These are phyloP conservation scores for Cladophialophora immunda DNA, from an alignment of 2,329 filamentous ascomycete genomes.

Conservation along the genomic window DNA sequence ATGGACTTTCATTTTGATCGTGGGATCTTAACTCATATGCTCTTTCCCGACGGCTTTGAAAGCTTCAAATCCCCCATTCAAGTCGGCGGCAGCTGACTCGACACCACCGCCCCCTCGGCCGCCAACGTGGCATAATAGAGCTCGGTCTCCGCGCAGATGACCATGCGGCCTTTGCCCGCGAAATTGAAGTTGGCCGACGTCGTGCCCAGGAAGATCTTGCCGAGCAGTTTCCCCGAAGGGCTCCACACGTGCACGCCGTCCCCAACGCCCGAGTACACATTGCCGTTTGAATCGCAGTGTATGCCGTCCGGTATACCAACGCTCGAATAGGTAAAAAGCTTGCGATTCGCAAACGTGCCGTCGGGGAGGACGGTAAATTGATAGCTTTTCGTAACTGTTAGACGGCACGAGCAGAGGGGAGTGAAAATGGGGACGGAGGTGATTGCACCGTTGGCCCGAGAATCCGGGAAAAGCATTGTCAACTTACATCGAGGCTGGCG, in stretches of 20 bases:
- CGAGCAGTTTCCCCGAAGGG: conserved; percentile 58
- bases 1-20: not conserved
- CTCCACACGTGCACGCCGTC: conserved; percentile 66
- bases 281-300: conserved; percentile 62
- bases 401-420: not conserved
- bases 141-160: conserved; percentile 36
- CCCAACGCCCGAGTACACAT: conserved; percentile 64
- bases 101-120: conserved; percentile 31
- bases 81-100: conserved; percentile 32
- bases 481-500: conserved; percentile 35
- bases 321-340: conserved; percentile 62
- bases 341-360: conserved; percentile 50
- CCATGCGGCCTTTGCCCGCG: conserved; percentile 37
- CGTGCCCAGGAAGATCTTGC: conserved; percentile 61
- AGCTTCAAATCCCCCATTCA: not conserved
- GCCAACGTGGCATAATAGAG: conserved; percentile 36
- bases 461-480: not conserved
- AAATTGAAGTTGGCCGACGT: conserved; percentile 44
- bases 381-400: conserved; percentile 30
- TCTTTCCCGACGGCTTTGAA: not conserved
- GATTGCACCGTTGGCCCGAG: not conserved
- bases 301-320: conserved; percentile 58
- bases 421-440: not conserved
- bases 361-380: conserved; percentile 35
- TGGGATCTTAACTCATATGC: not conserved